Evolutionary conservation across 805 yeast species (phyloP).

Genomic region (Yamadazyma endophytica): DNA sequence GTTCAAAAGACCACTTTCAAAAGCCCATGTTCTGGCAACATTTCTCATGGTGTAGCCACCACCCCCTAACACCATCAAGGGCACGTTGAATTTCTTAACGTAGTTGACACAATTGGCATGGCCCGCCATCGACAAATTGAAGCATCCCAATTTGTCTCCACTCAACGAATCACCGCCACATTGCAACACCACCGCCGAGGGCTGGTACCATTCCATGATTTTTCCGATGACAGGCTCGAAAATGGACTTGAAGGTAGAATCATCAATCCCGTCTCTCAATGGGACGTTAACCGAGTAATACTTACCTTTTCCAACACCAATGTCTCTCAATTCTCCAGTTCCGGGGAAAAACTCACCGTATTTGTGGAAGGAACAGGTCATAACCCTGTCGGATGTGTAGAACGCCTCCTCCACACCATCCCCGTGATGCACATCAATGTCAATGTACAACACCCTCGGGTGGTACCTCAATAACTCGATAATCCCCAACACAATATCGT

Average conservation of each 20-base stretch:
- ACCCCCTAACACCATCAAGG: slow-evolving; percentile 93
- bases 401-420: slow-evolving; percentile 99
- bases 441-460: slow-evolving; percentile 89
- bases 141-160: slow-evolving; percentile 94
- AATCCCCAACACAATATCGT: slow-evolving; percentile 89
- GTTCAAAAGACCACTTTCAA: slow-evolving; percentile 83
- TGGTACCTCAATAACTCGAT: slow-evolving; percentile 82
- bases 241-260: slow-evolving; percentile 75
- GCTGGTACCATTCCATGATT: slow-evolving; percentile 83
- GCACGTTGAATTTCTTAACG: slow-evolving; percentile 80
- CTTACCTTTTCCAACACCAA: slow-evolving; percentile 88
- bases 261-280: slow-evolving; percentile 93
- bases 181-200: slow-evolving; percentile 94
- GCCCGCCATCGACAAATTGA: slow-evolving; percentile 87
- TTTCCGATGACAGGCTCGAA: slow-evolving; percentile 84
- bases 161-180: slow-evolving; percentile 98
- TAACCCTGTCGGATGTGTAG: slow-evolving; percentile 89
- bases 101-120: slow-evolving; percentile 95
- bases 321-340: slow-evolving; percentile 89
- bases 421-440: slow-evolving; percentile 95
- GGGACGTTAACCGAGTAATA: slow-evolving; percentile 90
- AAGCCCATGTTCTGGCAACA: slow-evolving; percentile 94
- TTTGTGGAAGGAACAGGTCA: slow-evolving; percentile 95
- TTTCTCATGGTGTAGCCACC: slow-evolving; percentile 98
- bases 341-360: slow-evolving; percentile 98